Percentiles rank a stretch among this genome's conserved stretches.
Conservation (phyloP, 2,329 filamentous ascomycete species). For the Diaporthe sp. region DNA sequence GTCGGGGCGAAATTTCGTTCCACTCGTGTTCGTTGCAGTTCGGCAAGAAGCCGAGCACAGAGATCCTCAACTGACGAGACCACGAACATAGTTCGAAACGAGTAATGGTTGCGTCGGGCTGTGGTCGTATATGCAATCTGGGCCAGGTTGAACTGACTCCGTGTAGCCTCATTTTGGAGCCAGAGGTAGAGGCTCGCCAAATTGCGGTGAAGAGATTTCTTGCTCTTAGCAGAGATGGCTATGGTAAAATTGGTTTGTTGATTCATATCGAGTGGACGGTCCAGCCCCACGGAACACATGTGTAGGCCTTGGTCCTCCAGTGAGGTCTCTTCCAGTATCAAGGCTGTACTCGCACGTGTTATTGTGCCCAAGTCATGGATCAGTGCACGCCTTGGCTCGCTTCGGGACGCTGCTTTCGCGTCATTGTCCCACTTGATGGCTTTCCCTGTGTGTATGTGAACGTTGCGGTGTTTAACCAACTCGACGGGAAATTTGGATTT, state of each 20-base stretch:
- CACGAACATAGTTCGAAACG: conserved; percentile 65
- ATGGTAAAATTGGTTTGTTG: no score
- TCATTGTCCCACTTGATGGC: background rate
- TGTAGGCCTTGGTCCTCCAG: conserved; percentile 44
- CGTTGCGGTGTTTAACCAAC: background rate
- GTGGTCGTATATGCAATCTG: conserved; percentile 77
- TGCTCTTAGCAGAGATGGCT: conserved; percentile 68
- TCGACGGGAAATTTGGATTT: conserved; percentile 45
- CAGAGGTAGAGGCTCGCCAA: conserved; percentile 66
- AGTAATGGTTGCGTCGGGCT: conserved; percentile 74
- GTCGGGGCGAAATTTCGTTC: conserved; percentile 34
- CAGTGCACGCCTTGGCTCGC: conserved; percentile 61
- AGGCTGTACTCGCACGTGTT: conserved; percentile 77
- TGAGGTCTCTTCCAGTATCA: conserved; percentile 77
- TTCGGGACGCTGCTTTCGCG: no score
- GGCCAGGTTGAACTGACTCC: conserved; percentile 55
- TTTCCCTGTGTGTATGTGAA: background rate
- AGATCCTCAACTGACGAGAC: conserved; percentile 58
- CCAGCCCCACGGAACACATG: background rate
- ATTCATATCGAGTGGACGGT: conserved; percentile 22
- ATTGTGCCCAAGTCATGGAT: conserved; percentile 78
- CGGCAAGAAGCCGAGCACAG: conserved; percentile 46
- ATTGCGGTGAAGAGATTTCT: conserved; percentile 70
- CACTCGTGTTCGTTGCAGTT: conserved; percentile 57
- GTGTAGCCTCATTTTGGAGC: conserved; percentile 65